phyloP scores from a whole-genome alignment of 192 early-diverging fungal genomes.

The Entomortierella lignicola region DNA sequence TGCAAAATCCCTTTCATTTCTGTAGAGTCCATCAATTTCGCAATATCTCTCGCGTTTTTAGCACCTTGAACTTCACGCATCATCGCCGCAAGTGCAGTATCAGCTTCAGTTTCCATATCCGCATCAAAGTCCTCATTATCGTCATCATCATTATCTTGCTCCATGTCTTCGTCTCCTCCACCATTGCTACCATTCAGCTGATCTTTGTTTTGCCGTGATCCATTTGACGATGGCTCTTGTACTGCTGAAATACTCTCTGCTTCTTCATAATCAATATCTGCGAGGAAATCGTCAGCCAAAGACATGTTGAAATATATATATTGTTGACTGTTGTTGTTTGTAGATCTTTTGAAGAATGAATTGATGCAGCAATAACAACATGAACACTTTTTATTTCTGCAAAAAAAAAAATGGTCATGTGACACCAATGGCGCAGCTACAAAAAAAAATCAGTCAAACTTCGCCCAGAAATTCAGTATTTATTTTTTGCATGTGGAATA shows the following conservation, averaged over 20 bases:
- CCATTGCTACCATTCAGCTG: conserved; percentile 23
- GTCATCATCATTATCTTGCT: conserved; percentile 60
- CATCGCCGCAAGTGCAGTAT: conserved; percentile 32
- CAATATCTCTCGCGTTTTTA: conserved; percentile 71
- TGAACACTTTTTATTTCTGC: too few species aligned
- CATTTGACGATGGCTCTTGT: conserved; percentile 22
- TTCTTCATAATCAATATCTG: conserved; percentile 82
- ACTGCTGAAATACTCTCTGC: conserved; percentile 49
- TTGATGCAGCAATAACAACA: too few species aligned
- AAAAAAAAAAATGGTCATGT: conserved; percentile 3
- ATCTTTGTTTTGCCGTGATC: conserved; percentile 37
- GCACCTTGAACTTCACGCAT: conserved; percentile 54
- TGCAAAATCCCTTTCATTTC: conserved; percentile 70
- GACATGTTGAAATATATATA: conserved; percentile 25
- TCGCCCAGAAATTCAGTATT: too few species aligned
- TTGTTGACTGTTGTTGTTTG: background rate
- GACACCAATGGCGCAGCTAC: background rate
- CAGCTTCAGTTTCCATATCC: conserved; percentile 21
- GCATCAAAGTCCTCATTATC: conserved; percentile 61
- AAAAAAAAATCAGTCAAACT: background rate
- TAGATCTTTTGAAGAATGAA: background rate
- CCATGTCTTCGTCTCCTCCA: conserved; percentile 52
- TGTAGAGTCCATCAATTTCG: conserved; percentile 70
- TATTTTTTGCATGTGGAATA: too few species aligned
- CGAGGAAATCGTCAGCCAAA: conserved; percentile 86